Evolutionary conservation across 805 yeast genomes (phyloP).

Genomic region (Pichia rugopelliculosa): DNA sequence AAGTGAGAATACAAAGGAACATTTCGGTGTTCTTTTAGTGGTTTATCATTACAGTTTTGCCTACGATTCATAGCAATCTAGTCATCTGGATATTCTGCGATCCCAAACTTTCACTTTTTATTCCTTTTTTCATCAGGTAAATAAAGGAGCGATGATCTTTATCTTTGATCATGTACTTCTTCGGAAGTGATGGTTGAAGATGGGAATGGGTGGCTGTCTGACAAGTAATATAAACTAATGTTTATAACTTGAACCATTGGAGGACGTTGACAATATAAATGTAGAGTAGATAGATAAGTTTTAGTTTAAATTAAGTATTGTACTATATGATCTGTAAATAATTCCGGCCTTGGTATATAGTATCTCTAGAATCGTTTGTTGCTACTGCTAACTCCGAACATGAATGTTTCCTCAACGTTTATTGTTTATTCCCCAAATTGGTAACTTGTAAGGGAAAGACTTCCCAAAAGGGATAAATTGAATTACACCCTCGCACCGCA

Average conservation of each 20-base stretch:
- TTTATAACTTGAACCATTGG: slow-evolving; percentile 5
- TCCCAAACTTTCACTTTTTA: slow-evolving; percentile 12
- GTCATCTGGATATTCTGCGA: slow-evolving; percentile 51
- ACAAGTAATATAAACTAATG: slow-evolving; percentile 6
- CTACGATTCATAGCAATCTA: slow-evolving; percentile 86
- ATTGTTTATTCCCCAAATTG: not conserved
- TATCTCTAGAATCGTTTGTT: no score
- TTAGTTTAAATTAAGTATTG: no score
- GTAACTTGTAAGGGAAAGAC: no score
- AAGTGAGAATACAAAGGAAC: slow-evolving; percentile 35
- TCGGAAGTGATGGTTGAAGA: slow-evolving; percentile 9
- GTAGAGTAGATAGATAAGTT: not conserved
- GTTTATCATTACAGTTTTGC: slow-evolving; percentile 42
- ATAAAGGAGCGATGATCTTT: slow-evolving; percentile 99
- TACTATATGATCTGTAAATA: no score
- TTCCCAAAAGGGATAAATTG: not conserved
- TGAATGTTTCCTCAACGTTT: no score
- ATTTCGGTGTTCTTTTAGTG: not conserved
- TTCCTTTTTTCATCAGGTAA: slow-evolving; percentile 15
- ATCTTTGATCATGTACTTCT: slow-evolving; percentile 7
- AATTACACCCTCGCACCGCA: not conserved
- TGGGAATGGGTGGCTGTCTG: slow-evolving; percentile 15
- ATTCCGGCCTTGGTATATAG: no score
- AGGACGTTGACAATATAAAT: slow-evolving; percentile 4
- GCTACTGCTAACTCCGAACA: no score